A percentile compares a stretch with the other conserved stretches of the same genome.
Evolutionary conservation across 345 rosid genomes (phyloP).

Genomic region (Mangifera indica): DNA sequence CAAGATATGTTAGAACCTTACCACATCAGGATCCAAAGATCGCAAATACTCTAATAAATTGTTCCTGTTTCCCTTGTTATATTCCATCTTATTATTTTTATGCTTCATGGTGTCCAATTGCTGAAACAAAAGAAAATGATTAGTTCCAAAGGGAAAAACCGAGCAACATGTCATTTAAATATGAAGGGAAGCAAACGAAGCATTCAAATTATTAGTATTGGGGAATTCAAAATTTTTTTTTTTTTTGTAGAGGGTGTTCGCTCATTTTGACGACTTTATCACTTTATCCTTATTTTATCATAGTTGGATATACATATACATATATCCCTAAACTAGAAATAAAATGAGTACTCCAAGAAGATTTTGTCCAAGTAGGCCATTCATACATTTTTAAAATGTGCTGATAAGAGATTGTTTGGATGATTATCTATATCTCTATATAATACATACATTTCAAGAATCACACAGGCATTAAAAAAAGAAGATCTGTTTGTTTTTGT

Average conservation of each 20-base stretch:
- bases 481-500: no score
- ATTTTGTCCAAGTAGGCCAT: background rate
- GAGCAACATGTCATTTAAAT: background rate
- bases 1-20: slow-evolving; percentile 17
- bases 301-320: background rate
- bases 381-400: no score
- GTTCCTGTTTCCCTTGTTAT: slow-evolving; percentile 56
- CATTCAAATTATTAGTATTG: background rate
- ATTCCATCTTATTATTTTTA: slow-evolving; percentile 48
- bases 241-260: no score
- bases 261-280: no score
- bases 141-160: slow-evolving; percentile 13
- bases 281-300: no score
- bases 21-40: slow-evolving; percentile 76
- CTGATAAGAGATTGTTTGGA: no score
- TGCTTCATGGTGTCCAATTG: slow-evolving; percentile 64
- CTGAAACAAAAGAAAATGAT: slow-evolving; percentile 34
- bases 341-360: background rate
- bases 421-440: no score
- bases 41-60: slow-evolving; percentile 82
- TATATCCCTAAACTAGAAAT: background rate
- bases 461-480: no score
- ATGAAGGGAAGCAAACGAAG: background rate
- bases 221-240: no score
- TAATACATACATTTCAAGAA: no score